Conservation (phyloP, 345 rosid genomes). For the Toxicodendron radicans region DNA sequence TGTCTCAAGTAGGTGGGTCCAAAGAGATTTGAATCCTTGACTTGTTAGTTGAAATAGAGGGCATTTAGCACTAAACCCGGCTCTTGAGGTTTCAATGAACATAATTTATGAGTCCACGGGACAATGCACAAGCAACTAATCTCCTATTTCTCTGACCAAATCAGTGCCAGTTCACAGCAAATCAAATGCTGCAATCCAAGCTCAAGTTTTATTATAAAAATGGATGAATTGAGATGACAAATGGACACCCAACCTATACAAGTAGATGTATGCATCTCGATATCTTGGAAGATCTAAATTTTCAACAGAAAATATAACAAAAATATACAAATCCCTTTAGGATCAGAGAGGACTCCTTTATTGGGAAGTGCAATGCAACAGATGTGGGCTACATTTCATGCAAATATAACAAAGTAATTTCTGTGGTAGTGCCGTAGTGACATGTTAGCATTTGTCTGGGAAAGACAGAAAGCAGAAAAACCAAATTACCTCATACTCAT, state of each 20-base stretch:
- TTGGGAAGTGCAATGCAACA: background rate
- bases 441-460: background rate
- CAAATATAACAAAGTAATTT: background rate
- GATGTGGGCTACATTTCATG: background rate
- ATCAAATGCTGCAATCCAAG: background rate
- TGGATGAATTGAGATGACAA: no score
- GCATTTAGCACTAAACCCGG: no score
- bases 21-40: no score
- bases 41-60: no score
- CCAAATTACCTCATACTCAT: slow-evolving; percentile 73
- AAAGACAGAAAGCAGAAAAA: background rate
- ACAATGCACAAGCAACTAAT: background rate
- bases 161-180: background rate
- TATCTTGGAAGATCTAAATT: no score
- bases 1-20: no score
- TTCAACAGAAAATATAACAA: no score
- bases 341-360: background rate
- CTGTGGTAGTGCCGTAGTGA: background rate
- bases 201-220: background rate
- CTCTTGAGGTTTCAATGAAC: background rate
- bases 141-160: background rate
- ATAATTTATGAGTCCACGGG: background rate
- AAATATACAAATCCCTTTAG: background rate
- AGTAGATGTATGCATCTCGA: no score
- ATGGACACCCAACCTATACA: no score